Percentiles rank a stretch among this genome's conserved stretches.
Evolutionary conservation across 2,329 filamentous ascomycete species (phyloP).

Genomic region (Sclerotiophoma versabilis): DNA sequence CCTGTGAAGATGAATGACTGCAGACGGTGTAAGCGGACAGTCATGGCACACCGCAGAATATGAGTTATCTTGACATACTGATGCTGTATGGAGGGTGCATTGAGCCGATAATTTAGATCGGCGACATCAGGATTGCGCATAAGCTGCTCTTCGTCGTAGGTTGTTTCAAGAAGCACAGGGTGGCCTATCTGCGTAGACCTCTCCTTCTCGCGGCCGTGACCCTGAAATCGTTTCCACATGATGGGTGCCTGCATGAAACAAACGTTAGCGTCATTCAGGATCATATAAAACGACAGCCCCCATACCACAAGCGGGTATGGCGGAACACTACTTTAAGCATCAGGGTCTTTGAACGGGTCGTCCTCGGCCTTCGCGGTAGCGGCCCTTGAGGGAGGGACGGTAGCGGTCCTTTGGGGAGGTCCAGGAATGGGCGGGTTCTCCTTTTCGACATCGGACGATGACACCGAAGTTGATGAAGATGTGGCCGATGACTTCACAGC

Average conservation of each 20-base stretch:
- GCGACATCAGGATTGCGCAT: constrained; percentile 43
- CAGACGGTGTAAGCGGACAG: constrained; percentile 9
- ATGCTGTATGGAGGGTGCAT: constrained; percentile 29
- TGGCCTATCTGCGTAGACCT: constrained; percentile 51
- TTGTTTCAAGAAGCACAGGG: constrained; percentile 55
- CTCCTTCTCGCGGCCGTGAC: constrained; percentile 52
- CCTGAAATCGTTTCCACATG: constrained; percentile 64
- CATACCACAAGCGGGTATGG: constrained; percentile 11
- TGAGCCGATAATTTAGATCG: constrained; percentile 36
- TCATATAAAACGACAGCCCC: constrained; percentile 11
- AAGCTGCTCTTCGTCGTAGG: constrained; percentile 55
- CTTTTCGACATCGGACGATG: constrained; percentile 10
- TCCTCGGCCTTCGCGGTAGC: constrained; percentile 1
- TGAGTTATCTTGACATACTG: constrained; percentile 31
- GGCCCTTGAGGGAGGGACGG: background rate
- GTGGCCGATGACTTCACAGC: background rate
- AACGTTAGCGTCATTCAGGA: constrained; percentile 30
- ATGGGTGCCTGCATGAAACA: constrained; percentile 35
- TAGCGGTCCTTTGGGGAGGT: background rate
- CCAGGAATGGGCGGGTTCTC: background rate
- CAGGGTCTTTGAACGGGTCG: constrained; percentile 10
- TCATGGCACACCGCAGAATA: background rate
- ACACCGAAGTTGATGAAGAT: constrained; percentile 9
- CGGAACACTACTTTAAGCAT: constrained; percentile 1
- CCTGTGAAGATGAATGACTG: constrained; percentile 33